Percentiles rank a stretch among this genome's conserved stretches.
Evolutionary conservation across 2,329 filamentous ascomycete genomes (phyloP).

Genomic region (Scedosporium apiospermum): DNA sequence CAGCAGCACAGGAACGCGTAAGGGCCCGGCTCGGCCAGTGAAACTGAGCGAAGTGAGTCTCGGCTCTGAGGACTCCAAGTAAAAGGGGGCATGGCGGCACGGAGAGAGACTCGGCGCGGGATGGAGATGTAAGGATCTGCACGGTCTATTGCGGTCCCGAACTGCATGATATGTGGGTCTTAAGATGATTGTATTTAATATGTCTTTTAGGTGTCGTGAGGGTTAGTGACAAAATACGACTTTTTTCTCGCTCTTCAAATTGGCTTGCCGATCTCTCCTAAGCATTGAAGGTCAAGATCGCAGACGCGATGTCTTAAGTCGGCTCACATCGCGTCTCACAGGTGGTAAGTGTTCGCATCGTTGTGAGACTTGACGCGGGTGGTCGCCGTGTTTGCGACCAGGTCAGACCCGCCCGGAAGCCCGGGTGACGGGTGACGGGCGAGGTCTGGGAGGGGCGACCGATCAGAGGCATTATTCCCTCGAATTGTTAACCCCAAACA

Average conservation of each 20-base stretch:
- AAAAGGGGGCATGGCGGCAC: neutral
- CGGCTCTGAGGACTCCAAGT: neutral
- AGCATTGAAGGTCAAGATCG: neutral
- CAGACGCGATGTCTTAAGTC: neutral
- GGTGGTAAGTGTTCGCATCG: neutral
- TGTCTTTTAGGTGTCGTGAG: neutral
- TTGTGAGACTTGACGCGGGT: constrained; percentile 3
- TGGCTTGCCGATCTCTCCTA: neutral
- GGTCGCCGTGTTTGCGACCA: neutral
- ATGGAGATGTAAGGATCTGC: neutral
- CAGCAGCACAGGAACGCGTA: constrained; percentile 54
- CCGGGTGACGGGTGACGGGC: neutral
- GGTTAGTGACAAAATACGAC: neutral
- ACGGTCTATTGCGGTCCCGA: no score
- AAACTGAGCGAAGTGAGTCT: constrained; percentile 12
- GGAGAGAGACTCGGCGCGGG: neutral
- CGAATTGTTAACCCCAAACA: neutral
- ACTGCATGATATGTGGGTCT: neutral
- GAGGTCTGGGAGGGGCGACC: neutral
- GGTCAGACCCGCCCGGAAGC: neutral
- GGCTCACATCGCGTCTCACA: neutral
- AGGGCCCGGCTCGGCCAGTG: constrained; percentile 37
- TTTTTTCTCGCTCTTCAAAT: neutral
- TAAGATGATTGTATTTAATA: neutral
- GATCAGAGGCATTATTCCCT: neutral